Evolutionary conservation across 495 filamentous ascomycete species (phyloP), one percentile per base, ranked within the genome.

Genomic region (Aspergillus sclerotioniger): DNA sequence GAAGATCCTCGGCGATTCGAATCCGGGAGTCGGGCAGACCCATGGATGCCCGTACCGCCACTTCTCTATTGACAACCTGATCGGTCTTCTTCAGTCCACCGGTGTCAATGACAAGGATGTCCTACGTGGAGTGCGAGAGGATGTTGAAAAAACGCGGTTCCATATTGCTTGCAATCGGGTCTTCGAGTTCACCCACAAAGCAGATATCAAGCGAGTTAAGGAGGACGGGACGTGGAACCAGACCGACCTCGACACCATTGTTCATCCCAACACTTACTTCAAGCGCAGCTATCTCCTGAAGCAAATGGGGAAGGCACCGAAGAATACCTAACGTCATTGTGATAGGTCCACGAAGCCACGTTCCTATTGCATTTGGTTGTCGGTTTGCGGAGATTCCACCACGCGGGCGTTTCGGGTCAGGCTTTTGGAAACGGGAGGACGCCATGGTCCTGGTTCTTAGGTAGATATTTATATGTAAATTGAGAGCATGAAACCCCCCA

Each of bases 181-280:
- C 8, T 99, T 98, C 70, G 95, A 99, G 63, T 84, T 84, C 63
- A 71, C 85, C 16, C 92, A 98, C 72, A 90, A 88, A 71, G 79
- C 73, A n/a, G 90, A 97, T 68, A 84, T 99, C 56, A 91, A 90
- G 74, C 86, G 84, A 66, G 93, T 91, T 53, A 94, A 90, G 74
- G 93, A 98, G 33, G 81, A 85, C 35, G 84, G 85, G 8, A 76
- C 84, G 32, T 92, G 90, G 90, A 82, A 83, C 29, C 80, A 86
- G n/a, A 79, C 83, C 6, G 88, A 95, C 66, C 79, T 95, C 33
- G 94, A 97, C 74, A 98, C 92, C 2, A 97, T 99, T 62, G 87
- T 96, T 17, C 95, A 99, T 71, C 95, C 95, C 9, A 99, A 99
- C 71, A 91, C 91, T 54, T 99, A 97, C 72, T 98, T 98, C 73